Evolutionary conservation across 331 rosid species (phyloP).

Genomic region (Arachis monticola): DNA sequence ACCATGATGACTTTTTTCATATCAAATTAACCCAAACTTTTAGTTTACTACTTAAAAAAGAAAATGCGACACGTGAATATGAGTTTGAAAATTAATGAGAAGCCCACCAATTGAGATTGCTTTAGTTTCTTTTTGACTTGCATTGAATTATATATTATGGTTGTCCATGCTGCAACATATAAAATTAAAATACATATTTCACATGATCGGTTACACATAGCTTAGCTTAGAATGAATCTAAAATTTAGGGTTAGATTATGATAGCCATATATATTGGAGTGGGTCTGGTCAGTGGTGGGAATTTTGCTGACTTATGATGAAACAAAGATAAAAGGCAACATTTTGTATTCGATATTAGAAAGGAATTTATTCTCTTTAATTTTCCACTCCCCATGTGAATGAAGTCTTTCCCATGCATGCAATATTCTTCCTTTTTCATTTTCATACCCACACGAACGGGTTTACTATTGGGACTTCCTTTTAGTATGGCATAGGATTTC

Average conservation of each 20-base stretch:
- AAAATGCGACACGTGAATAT: too few species aligned
- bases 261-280: not conserved
- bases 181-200: not conserved
- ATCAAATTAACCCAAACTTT: too few species aligned
- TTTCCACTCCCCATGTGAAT: not conserved
- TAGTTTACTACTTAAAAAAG: not conserved
- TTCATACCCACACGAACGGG: not conserved
- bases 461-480: too few species aligned
- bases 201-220: not conserved
- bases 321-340: not conserved
- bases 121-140: slow-evolving; percentile 14
- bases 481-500: not conserved
- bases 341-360: not conserved
- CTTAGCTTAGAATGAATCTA: slow-evolving; percentile 7
- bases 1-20: too few species aligned
- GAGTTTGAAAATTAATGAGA: too few species aligned
- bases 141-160: not conserved
- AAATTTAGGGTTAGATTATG: slow-evolving; percentile 1
- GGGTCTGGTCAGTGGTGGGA: not conserved
- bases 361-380: not conserved
- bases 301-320: not conserved
- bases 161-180: not conserved
- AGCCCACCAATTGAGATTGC: not conserved
- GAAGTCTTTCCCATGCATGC: not conserved
- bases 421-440: not conserved